Evolutionary conservation across 805 yeast species (phyloP).

Genomic region (Metschnikowia anglica): DNA sequence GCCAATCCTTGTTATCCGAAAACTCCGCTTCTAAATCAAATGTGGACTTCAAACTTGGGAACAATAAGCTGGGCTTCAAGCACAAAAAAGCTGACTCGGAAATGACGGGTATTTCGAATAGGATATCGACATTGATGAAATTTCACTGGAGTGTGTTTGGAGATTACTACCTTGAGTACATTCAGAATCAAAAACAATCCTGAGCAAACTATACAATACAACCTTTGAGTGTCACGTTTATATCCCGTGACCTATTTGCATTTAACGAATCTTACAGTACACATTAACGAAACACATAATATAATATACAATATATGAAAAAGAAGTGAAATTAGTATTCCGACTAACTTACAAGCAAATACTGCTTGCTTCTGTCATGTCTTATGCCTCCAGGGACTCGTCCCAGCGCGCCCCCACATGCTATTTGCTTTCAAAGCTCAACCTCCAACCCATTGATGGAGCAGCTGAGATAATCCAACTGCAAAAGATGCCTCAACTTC

Average conservation of each 20-base stretch:
- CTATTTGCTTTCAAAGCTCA: conserved; percentile 8
- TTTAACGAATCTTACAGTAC: conserved; percentile 6
- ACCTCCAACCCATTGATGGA: conserved; percentile 17
- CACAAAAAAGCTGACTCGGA: conserved; percentile 37
- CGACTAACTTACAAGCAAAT: not conserved
- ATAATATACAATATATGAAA: conserved; percentile 4
- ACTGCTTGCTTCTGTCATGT: not conserved
- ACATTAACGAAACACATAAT: conserved; percentile 1
- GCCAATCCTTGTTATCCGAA: conserved; percentile 5
- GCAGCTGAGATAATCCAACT: conserved; percentile 12
- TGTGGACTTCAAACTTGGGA: conserved; percentile 8
- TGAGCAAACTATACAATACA: conserved; percentile 1
- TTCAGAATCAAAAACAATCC: conserved; percentile 8
- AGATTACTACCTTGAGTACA: conserved; percentile 53
- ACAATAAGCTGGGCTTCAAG: conserved; percentile 8
- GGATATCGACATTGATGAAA: conserved; percentile 63
- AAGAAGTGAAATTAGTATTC: conserved; percentile 6
- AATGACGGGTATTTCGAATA: conserved; percentile 54
- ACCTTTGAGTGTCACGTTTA: not conserved
- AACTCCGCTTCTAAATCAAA: conserved; percentile 1
- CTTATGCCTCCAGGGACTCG: not conserved
- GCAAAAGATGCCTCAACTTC: conserved; percentile 15
- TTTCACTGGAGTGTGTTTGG: conserved; percentile 88
- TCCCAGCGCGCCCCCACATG: conserved; percentile 9
- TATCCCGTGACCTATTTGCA: conserved; percentile 8